Evolutionary conservation across 2,329 filamentous ascomycete species (phyloP), one percentile per base, ranked within the genome.

Genomic region (Diaporthe australafricana): DNA sequence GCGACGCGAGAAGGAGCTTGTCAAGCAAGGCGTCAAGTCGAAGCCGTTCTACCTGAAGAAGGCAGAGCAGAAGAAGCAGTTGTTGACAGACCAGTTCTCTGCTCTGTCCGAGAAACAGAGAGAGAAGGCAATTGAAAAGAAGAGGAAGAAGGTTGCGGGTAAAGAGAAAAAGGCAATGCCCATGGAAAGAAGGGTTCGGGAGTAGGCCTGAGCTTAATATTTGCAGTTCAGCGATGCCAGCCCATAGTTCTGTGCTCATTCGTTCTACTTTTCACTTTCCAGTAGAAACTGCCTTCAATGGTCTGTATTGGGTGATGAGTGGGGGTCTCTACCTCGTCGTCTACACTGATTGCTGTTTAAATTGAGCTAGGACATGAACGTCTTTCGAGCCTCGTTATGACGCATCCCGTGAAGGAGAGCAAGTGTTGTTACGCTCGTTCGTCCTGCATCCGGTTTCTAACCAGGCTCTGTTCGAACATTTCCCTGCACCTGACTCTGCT

Each of bases 11-110:
- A 95, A 94, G 84, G 93, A 95, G 80, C 84, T 93, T 73, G 91
- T 98, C 66, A 91, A 91, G 77, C 90, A 97, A 84, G 96, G 96
- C 73, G 98, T 98, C 90, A 91, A 89, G 80, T 95, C 96, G 0
- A 90, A 89, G 80, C 96, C 96, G 0, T 99, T 95, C 84, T 98
- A 94, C 83, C 85, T 98, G 77, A 99, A 99, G 89, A 92, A 92
- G 85, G 91, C 91, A 79, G 96, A 98, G 84, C 90, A 96, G 86
- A 97, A 96, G 91, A 94, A 96, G 86, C 86, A 92, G 82, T 86
- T 95, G 70, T 85, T 98, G 74, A 86, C 93, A 79, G 92, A 96
- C 77, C 90, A 92, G 80, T 98, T 93, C 82, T 89, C 92, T 77
- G 89, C 89, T 72, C 93, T 98, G 92, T 96, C 94, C 83, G 92